phyloP scores from a whole-genome alignment of 163 green algal species.

The Coccomyxa subellipsoidea region DNA sequence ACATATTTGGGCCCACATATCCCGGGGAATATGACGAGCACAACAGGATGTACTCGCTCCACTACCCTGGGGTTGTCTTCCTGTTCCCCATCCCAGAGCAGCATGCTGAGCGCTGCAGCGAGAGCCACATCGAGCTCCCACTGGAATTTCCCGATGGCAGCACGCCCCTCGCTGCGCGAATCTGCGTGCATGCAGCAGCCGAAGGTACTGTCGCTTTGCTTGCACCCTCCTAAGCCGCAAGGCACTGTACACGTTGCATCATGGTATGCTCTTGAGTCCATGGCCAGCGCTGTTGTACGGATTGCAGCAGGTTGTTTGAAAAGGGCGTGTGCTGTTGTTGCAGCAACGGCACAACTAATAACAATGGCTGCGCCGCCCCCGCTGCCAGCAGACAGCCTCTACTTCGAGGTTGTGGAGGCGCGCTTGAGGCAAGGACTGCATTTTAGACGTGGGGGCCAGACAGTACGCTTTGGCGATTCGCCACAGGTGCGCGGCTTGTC shows the following conservation, averaged over 20 bases:
- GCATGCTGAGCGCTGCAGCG: slow-evolving; percentile 18
- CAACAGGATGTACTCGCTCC: slow-evolving; percentile 27
- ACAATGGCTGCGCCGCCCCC: slow-evolving; percentile 23
- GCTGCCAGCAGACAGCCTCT: slow-evolving; percentile 16
- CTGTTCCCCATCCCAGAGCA: slow-evolving; percentile 35
- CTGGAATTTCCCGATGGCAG: slow-evolving; percentile 26
- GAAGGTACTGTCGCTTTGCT: background rate
- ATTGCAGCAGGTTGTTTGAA: no score
- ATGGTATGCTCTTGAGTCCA: no score
- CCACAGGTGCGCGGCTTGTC: slow-evolving; percentile 30
- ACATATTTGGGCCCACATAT: slow-evolving; percentile 51
- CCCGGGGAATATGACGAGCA: slow-evolving; percentile 29
- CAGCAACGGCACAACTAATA: slow-evolving; percentile 5
- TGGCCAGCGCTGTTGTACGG: no score
- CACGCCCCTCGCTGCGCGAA: slow-evolving; percentile 32
- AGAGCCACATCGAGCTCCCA: background rate
- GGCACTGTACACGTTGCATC: no score
- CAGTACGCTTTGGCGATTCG: slow-evolving; percentile 43
- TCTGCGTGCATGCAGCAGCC: slow-evolving; percentile 32
- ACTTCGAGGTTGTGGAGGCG: slow-evolving; percentile 38
- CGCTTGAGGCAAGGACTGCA: slow-evolving; percentile 24
- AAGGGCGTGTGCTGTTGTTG: background rate
- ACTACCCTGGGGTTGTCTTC: slow-evolving; percentile 48
- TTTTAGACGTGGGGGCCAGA: slow-evolving; percentile 22
- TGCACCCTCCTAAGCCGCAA: no score